phyloP scores from a whole-genome alignment of 805 yeast species.

The Crinitomyces ghanaensis region DNA sequence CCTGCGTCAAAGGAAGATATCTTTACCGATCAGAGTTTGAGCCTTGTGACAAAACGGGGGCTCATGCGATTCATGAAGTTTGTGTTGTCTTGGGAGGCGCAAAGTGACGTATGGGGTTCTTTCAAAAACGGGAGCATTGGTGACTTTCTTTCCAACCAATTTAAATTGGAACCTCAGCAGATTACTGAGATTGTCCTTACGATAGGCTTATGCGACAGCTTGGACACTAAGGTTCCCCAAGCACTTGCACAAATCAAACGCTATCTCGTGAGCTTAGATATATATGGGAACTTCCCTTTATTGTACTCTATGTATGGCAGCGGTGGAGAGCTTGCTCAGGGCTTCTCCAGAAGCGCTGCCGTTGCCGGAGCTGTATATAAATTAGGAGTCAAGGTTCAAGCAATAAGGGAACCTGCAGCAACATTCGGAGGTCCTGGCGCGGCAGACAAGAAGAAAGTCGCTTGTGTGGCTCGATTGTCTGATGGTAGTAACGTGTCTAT shows the following conservation, averaged over 20 bases:
- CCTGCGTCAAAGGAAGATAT: constrained; percentile 85
- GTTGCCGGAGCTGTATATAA: constrained; percentile 95
- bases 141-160: constrained; percentile 49
- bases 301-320: constrained; percentile 89
- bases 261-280: constrained; percentile 73
- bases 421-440: constrained; percentile 60
- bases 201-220: constrained; percentile 63
- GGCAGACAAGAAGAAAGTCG: constrained; percentile 51
- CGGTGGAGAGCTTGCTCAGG: constrained; percentile 92
- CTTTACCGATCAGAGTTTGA: constrained; percentile 74
- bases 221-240: constrained; percentile 51
- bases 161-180: constrained; percentile 63
- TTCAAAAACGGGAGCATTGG: constrained; percentile 47
- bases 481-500: constrained; percentile 71
- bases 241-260: constrained; percentile 77
- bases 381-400: constrained; percentile 48
- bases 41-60: constrained; percentile 64
- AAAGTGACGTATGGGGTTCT: constrained; percentile 39
- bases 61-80: constrained; percentile 89
- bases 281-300: constrained; percentile 91
- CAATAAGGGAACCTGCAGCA: too few species aligned
- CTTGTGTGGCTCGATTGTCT: too few species aligned
- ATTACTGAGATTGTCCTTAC: constrained; percentile 75
- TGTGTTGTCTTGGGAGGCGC: constrained; percentile 54
- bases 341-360: constrained; percentile 95